Evolutionary conservation across 257 asterid genomes (phyloP).

Genomic region (Anisodus acutangulus): DNA sequence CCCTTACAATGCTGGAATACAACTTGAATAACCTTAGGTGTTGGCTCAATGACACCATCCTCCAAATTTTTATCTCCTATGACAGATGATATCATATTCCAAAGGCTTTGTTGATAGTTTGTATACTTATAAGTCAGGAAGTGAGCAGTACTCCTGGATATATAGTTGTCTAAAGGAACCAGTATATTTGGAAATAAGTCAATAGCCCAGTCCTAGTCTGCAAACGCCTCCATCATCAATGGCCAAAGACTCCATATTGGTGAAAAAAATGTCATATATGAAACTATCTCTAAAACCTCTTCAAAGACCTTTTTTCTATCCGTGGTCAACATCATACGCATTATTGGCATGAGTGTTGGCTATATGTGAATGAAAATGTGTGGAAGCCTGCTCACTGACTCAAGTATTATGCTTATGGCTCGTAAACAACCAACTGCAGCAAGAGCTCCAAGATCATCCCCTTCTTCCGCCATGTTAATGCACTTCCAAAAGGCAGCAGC

Average conservation of each 20-base stretch:
- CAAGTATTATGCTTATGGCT: constrained; percentile 43
- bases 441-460: too few relatives aligned
- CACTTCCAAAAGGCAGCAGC: too few relatives aligned
- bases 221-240: constrained; percentile 86
- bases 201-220: constrained; percentile 83
- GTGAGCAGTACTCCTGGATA: constrained; percentile 68
- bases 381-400: constrained; percentile 91
- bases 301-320: constrained; percentile 99
- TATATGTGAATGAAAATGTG: constrained; percentile 82
- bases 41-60: too few relatives aligned
- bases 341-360: constrained; percentile 89
- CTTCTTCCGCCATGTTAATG: too few relatives aligned
- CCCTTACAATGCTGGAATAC: too few relatives aligned
- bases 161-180: constrained; percentile 94
- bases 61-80: too few relatives aligned
- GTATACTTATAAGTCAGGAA: too few relatives aligned
- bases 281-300: constrained; percentile 61
- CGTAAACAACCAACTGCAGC: too few relatives aligned
- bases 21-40: too few relatives aligned
- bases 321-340: constrained; percentile 93
- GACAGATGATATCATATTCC: too few relatives aligned
- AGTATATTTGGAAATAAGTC: constrained; percentile 93
- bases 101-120: too few relatives aligned
- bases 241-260: constrained; percentile 99
- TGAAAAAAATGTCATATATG: too few relatives aligned